phyloP scores from a whole-genome alignment of 805 yeast species.

The Diddensiella transvaalensis region DNA sequence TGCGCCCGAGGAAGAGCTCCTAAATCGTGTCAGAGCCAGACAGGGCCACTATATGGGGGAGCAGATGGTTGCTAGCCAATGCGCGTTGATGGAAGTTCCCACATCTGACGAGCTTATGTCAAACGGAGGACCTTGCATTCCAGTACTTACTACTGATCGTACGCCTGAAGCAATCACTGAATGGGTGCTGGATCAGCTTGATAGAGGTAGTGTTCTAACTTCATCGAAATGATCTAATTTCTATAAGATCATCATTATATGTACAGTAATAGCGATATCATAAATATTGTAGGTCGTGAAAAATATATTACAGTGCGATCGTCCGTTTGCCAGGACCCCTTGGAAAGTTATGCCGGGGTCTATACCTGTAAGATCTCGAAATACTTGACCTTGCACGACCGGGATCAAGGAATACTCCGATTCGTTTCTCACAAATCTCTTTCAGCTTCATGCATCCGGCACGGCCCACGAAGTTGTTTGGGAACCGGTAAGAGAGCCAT shows the following conservation, averaged over 20 bases:
- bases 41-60: slow-evolving; percentile 83
- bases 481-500: slow-evolving; percentile 88
- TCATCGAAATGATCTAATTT: no score
- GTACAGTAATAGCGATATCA: neutral
- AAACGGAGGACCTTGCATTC: slow-evolving; percentile 12
- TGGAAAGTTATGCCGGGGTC: no score
- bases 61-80: slow-evolving; percentile 78
- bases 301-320: no score
- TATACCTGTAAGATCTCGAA: no score
- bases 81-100: slow-evolving; percentile 72
- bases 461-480: slow-evolving; percentile 71
- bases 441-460: slow-evolving; percentile 71
- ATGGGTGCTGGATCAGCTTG: neutral
- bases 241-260: no score
- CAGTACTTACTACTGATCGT: slow-evolving; percentile 2
- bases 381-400: no score
- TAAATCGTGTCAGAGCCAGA: slow-evolving; percentile 59
- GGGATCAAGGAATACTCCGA: slow-evolving; percentile 29
- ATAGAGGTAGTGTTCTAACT: no score
- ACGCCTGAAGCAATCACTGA: slow-evolving; percentile 5
- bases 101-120: slow-evolving; percentile 14
- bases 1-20: slow-evolving; percentile 58
- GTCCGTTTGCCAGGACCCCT: no score
- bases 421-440: slow-evolving; percentile 60
- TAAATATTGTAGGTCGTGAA: no score